Percentiles rank a stretch among this genome's conserved stretches.
phyloP scores from a whole-genome alignment of 2,329 filamentous ascomycete genomes.

The Aspergillus sp. region DNA sequence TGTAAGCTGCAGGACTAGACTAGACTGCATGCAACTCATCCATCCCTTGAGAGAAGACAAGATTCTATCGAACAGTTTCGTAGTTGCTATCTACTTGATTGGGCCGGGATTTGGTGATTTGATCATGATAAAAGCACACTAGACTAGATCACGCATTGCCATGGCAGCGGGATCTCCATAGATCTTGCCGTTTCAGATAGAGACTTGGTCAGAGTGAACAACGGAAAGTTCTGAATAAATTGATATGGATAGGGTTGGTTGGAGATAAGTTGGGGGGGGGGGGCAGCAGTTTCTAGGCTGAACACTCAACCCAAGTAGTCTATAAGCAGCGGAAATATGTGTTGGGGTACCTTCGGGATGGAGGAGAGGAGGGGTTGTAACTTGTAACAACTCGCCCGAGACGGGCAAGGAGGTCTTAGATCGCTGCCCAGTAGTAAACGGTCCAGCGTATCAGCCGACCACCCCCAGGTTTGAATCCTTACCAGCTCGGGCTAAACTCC shows the following conservation, averaged over 20 bases:
- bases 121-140: too few relatives aligned
- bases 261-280: too few relatives aligned
- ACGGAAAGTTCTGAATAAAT: too few relatives aligned
- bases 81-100: background rate
- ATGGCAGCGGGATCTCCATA: background rate
- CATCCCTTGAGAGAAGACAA: background rate
- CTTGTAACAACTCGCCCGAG: too few relatives aligned
- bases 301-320: background rate
- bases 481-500: conserved; percentile 3
- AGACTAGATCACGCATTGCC: background rate
- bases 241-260: too few relatives aligned
- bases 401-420: too few relatives aligned
- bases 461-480: conserved; percentile 1
- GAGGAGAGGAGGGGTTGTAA: too few relatives aligned
- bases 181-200: background rate
- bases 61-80: background rate
- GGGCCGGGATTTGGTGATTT: background rate
- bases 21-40: background rate
- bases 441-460: background rate
- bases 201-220: too few relatives aligned
- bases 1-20: background rate
- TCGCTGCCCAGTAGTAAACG: background rate
- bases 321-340: background rate
- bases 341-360: background rate
- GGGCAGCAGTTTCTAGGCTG: too few relatives aligned